Evolutionary conservation across 2,329 filamentous ascomycete genomes (phyloP), one percentile per base, ranked within the genome.

Genomic region (Coniochaeta ligniaria): DNA sequence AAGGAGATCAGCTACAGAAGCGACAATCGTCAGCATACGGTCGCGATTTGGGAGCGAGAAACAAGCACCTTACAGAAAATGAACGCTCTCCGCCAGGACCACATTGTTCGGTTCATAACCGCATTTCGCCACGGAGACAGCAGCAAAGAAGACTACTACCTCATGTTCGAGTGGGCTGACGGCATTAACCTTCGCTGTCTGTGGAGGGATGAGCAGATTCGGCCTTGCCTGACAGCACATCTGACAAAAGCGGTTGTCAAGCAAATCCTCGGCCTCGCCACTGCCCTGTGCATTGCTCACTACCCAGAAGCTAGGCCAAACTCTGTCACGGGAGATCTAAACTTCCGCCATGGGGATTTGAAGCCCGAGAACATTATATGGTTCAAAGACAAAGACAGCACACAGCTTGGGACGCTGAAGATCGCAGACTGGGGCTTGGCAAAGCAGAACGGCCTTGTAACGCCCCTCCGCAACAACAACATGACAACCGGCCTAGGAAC

Each of bases 81-180:
- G 47, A 63, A 63, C 38, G 24, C 38, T 1, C 20, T 58, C 11
- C 47, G 35, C 6, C 55, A 60, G 16, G 26, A 54, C 14, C 57
- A 63, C 41, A 60, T 63, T 22, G 43, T 63, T 20, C 57, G 58
- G 24, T 63, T 65, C 17, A 58, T 67, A 28, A 64, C 65, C 17
- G 58, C 64, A 3, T 67, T 66, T 20, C 43, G 38, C 45, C 43
- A 61, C 17, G 63, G 64, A 22, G 59, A 54, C 9, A 31, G 35
- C 16, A 45, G 54, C 47, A 28, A 38, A 57, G 35, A 62, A 52
- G 50, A 63, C 20, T 36, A 61, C 16, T 63, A 63, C 28, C 22
- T 62, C 11, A 55, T 66, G 45, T 63, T 68, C 28, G 59, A 63
- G 17, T 65, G 61, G 61, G 63, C 63, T 7, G 58, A 62, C 31